Evolutionary conservation across 2,329 filamentous ascomycete species (phyloP).

Genomic region (Hypoxylon sp.): DNA sequence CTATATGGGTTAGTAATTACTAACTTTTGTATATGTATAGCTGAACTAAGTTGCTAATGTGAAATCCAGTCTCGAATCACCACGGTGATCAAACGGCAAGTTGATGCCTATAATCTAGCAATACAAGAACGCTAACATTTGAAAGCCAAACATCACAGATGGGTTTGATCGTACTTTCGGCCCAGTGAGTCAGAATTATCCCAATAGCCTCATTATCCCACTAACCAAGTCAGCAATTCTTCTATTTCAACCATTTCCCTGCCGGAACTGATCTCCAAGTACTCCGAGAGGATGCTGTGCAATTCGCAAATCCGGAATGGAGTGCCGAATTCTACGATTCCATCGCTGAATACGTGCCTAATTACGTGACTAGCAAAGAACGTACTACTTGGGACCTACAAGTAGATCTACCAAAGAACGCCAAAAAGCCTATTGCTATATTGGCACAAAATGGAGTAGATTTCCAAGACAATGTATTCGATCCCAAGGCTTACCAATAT

Average conservation of each 20-base stretch:
- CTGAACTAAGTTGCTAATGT: slow-evolving; percentile 39
- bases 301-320: slow-evolving; percentile 67
- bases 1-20: slow-evolving; percentile 62
- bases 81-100: slow-evolving; percentile 70
- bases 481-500: slow-evolving; percentile 72
- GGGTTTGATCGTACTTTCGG: slow-evolving; percentile 77
- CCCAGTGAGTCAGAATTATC: slow-evolving; percentile 52
- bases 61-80: slow-evolving; percentile 68
- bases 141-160: slow-evolving; percentile 71
- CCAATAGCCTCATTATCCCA: neutral
- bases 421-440: slow-evolving; percentile 68
- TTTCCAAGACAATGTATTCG: slow-evolving; percentile 72
- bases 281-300: slow-evolving; percentile 68
- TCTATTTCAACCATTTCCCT: slow-evolving; percentile 72
- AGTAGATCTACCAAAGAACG: slow-evolving; percentile 66
- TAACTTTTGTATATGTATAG: neutral
- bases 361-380: slow-evolving; percentile 68
- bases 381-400: slow-evolving; percentile 67
- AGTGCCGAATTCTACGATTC: slow-evolving; percentile 74
- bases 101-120: slow-evolving; percentile 1
- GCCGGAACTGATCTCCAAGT: slow-evolving; percentile 62
- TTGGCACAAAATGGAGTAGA: slow-evolving; percentile 67
- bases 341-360: slow-evolving; percentile 71
- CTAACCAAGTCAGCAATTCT: slow-evolving; percentile 62
- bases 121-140: slow-evolving; percentile 24